phyloP scores from a whole-genome alignment of 2,329 filamentous ascomycete genomes.

The Talaromyces verruculosus region DNA sequence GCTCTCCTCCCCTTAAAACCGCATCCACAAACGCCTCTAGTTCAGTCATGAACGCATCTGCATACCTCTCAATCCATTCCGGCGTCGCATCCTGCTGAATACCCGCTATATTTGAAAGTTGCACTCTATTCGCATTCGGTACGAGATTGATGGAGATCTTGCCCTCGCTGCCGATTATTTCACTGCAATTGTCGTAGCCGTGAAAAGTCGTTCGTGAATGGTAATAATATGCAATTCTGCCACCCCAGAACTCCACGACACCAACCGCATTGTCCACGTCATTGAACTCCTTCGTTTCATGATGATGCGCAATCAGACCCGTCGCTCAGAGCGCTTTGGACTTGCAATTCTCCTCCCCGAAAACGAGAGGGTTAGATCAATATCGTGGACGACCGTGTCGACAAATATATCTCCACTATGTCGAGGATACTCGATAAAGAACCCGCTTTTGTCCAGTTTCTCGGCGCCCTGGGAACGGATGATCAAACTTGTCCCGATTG shows the following conservation, averaged over 20 bases:
- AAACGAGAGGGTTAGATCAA: neutral
- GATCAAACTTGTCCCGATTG: neutral
- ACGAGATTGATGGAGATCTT: neutral
- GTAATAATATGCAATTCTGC: neutral
- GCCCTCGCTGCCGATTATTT: neutral
- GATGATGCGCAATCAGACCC: neutral
- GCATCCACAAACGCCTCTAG: neutral
- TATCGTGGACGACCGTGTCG: neutral
- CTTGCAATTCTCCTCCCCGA: neutral
- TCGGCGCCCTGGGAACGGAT: neutral
- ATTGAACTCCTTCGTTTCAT: neutral
- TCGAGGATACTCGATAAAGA: neutral
- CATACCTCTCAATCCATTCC: neutral
- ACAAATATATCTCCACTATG: neutral
- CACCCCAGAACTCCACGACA: neutral
- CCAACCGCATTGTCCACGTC: neutral
- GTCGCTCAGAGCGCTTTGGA: neutral
- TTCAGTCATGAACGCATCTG: neutral
- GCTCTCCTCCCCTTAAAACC: neutral
- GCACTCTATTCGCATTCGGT: neutral
- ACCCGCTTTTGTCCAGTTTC: neutral
- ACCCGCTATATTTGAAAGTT: neutral
- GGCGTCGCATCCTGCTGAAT: neutral
- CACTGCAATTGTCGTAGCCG: neutral
- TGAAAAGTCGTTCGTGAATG: neutral